Percentiles rank a stretch among this genome's conserved stretches.
Conservation (phyloP, 768 basidiomycete species). For the Xerocomellus intermedius region DNA sequence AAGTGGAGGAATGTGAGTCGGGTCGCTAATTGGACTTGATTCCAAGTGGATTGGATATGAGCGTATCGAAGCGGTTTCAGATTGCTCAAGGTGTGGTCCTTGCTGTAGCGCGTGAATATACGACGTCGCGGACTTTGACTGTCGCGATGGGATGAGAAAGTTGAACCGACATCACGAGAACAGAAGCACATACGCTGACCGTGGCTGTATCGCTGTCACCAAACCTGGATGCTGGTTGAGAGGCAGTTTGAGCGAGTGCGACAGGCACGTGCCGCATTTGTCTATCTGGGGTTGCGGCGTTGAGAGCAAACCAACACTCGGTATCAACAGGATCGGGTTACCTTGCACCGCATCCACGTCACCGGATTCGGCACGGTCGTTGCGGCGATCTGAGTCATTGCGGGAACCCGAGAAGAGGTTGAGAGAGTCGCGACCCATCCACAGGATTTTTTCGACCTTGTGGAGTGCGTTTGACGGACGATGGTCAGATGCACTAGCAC, state of each 20-base stretch:
- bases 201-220: slow-evolving; percentile 25
- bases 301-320: background rate
- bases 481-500: slow-evolving; percentile 1
- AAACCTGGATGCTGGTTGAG: slow-evolving; percentile 14
- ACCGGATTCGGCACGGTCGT: slow-evolving; percentile 12
- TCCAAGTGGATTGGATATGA: slow-evolving; percentile 29
- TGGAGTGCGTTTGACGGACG: slow-evolving; percentile 30
- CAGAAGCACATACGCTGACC: slow-evolving; percentile 8
- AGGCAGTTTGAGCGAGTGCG: slow-evolving; percentile 1
- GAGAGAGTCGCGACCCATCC: slow-evolving; percentile 31
- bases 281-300: slow-evolving; percentile 12
- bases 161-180: slow-evolving; percentile 1
- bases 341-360: slow-evolving; percentile 26
- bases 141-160: slow-evolving; percentile 16
- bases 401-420: slow-evolving; percentile 23
- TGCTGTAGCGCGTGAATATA: slow-evolving; percentile 4
- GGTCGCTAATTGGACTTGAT: slow-evolving; percentile 28
- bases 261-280: slow-evolving; percentile 13
- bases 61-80: slow-evolving; percentile 18
- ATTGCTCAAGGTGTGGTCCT: background rate
- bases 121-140: slow-evolving; percentile 23
- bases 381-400: slow-evolving; percentile 13
- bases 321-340: slow-evolving; percentile 12
- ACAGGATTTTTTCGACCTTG: slow-evolving; percentile 35
- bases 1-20: slow-evolving; percentile 44